Conservation (phyloP, 2,329 filamentous ascomycete genomes). For the Colletotrichum lentis region DNA sequence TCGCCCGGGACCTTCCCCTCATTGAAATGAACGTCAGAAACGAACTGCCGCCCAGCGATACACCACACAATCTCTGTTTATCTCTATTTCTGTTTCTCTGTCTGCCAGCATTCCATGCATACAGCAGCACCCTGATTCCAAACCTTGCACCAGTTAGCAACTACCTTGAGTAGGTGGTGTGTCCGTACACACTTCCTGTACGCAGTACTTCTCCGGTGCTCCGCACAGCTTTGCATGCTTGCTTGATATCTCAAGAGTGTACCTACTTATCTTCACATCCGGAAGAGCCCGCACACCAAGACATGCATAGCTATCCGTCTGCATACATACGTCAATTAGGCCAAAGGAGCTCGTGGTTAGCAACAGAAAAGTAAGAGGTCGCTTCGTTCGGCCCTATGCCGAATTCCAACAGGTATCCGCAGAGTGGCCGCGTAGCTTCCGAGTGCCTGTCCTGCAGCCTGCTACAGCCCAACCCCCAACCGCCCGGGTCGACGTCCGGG, state of each 20-base stretch:
- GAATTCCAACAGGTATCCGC: background rate
- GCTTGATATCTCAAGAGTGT: constrained; percentile 12
- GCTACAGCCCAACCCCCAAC: constrained; percentile 2
- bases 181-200: background rate
- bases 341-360: constrained; percentile 4
- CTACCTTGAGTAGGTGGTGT: no score
- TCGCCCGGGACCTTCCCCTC: constrained; percentile 5
- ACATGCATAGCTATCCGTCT: constrained; percentile 5
- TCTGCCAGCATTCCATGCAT: constrained; percentile 2
- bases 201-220: no score
- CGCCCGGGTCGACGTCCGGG: background rate
- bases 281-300: background rate
- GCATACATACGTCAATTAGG: constrained; percentile 21
- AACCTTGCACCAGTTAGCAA: background rate
- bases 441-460: constrained; percentile 3
- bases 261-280: constrained; percentile 22
- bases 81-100: background rate
- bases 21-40: no score
- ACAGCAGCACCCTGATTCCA: constrained; percentile 16
- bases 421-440: constrained; percentile 6
- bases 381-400: background rate
- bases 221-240: constrained; percentile 8
- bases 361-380: constrained; percentile 2
- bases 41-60: constrained; percentile 15
- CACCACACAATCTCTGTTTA: no score